A percentile compares a stretch with the other conserved stretches of the same genome.
These are phyloP conservation scores for Chytriomyces confervae DNA, from an alignment of 192 early-diverging fungal genomes.

Conservation along the genomic window DNA sequence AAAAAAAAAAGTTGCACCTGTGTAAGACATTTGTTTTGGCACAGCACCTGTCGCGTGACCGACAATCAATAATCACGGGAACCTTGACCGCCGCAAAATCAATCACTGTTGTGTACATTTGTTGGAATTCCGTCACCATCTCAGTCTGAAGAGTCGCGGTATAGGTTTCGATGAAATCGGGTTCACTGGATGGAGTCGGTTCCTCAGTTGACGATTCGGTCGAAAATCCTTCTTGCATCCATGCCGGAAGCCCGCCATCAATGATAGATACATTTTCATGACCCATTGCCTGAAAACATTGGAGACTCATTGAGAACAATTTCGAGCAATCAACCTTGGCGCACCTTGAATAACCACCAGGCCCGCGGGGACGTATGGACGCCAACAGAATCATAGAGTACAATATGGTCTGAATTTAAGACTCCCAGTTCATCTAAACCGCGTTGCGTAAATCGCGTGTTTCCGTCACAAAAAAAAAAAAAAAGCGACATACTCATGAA, in stretches of 20 bases:
- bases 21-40: neutral
- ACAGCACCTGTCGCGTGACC: slow-evolving; percentile 37
- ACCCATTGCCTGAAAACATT: slow-evolving; percentile 74
- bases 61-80: slow-evolving; percentile 46
- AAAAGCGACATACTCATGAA: slow-evolving; percentile 23
- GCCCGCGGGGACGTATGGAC: slow-evolving; percentile 83
- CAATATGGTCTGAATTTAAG: slow-evolving; percentile 78
- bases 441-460: neutral
- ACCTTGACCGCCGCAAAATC: slow-evolving; percentile 43
- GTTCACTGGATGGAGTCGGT: slow-evolving; percentile 23
- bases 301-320: neutral
- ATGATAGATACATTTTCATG: slow-evolving; percentile 86
- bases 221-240: slow-evolving; percentile 65
- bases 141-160: slow-evolving; percentile 29
- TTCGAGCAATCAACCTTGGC: neutral
- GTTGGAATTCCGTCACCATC: slow-evolving; percentile 50
- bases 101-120: slow-evolving; percentile 32
- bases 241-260: slow-evolving; percentile 86
- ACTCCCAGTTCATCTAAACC: slow-evolving; percentile 75
- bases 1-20: neutral
- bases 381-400: slow-evolving; percentile 87
- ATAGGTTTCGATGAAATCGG: slow-evolving; percentile 32
- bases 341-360: slow-evolving; percentile 91
- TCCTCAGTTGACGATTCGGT: slow-evolving; percentile 34
- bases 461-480: slow-evolving; percentile 1